Conservation (phyloP, 2,329 filamentous ascomycete genomes). For the Aspergillus sp. region DNA sequence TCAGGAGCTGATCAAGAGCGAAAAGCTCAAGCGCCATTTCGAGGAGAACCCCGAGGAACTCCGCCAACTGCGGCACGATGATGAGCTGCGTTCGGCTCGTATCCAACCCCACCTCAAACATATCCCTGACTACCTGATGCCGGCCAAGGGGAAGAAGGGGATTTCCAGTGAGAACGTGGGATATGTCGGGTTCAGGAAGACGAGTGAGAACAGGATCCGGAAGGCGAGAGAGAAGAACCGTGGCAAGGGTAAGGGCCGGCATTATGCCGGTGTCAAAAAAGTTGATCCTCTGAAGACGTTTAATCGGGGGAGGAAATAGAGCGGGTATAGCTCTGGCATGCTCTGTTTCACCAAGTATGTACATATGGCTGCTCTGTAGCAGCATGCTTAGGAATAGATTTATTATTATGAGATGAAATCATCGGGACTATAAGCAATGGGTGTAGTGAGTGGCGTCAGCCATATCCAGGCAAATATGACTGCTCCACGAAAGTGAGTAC, state of each 20-base stretch:
- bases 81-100: conserved; percentile 77
- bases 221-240: conserved; percentile 48
- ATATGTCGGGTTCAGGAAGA: conserved; percentile 67
- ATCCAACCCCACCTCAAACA: conserved; percentile 89
- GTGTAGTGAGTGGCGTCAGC: too few relatives aligned
- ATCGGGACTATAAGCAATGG: too few relatives aligned
- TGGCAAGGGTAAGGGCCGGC: conserved; percentile 46
- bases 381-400: too few relatives aligned
- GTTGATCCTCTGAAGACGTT: conserved; percentile 87
- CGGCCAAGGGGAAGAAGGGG: conserved; percentile 70
- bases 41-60: conserved; percentile 94
- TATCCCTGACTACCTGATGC: conserved; percentile 90
- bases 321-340: neutral
- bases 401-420: too few relatives aligned
- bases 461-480: too few relatives aligned
- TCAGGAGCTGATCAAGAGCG: conserved; percentile 86
- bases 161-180: conserved; percentile 66
- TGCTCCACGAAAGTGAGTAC: too few relatives aligned
- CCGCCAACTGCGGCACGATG: conserved; percentile 83
- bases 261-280: conserved; percentile 54
- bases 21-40: conserved; percentile 92
- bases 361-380: neutral
- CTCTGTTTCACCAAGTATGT: neutral
- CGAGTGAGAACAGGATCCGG: conserved; percentile 51
- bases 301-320: conserved; percentile 54